Conservation (phyloP, 257 asterid species). For the Solanum habrochaites region DNA sequence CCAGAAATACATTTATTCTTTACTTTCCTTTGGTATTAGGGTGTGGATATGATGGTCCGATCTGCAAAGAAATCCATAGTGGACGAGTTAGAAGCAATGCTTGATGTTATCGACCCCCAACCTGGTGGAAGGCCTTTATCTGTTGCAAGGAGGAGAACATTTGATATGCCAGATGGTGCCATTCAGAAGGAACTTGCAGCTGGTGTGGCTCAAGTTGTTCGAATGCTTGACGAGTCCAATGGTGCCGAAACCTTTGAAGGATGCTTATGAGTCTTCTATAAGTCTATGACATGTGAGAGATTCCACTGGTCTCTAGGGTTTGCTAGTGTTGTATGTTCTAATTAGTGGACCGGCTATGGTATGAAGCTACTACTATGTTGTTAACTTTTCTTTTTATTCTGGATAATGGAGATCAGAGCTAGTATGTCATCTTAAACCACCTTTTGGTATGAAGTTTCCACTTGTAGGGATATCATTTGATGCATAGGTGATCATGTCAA, state of each 20-base stretch:
- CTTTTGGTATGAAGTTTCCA: background rate
- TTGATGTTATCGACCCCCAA: constrained; percentile 85
- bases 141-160: constrained; percentile 62
- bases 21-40: constrained; percentile 24
- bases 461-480: background rate
- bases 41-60: constrained; percentile 73
- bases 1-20: background rate
- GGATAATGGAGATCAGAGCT: background rate
- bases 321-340: background rate
- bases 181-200: constrained; percentile 73
- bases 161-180: constrained; percentile 74
- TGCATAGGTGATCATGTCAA: background rate
- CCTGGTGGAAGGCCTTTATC: constrained; percentile 43
- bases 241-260: constrained; percentile 44
- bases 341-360: background rate
- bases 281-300: background rate
- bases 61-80: constrained; percentile 65
- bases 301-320: background rate
- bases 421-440: background rate
- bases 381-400: background rate
- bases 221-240: constrained; percentile 57
- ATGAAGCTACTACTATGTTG: background rate
- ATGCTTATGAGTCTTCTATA: constrained; percentile 21
- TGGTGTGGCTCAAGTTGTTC: constrained; percentile 88
- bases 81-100: constrained; percentile 94